phyloP scores from a whole-genome alignment of 345 rosid species.

The Eucalyptus sp. region DNA sequence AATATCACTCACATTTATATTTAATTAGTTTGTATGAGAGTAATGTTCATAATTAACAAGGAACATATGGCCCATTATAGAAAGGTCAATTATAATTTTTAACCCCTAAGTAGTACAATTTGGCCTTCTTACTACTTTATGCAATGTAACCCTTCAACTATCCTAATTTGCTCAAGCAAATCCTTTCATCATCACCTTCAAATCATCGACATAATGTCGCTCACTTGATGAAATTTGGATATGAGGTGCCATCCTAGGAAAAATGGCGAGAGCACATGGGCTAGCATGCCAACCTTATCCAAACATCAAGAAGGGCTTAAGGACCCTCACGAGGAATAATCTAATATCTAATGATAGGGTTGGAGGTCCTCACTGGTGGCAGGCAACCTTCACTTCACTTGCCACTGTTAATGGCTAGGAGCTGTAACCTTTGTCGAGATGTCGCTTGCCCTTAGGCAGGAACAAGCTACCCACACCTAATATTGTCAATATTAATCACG shows the following conservation, averaged over 20 bases:
- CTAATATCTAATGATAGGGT: rapidly evolving
- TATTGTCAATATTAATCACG: too few species aligned
- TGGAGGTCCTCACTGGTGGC: too few species aligned
- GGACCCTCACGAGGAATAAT: rapidly evolving
- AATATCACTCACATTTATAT: not conserved
- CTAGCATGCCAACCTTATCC: not conserved
- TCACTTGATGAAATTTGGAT: too few species aligned
- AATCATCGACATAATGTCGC: not conserved
- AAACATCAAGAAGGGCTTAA: not conserved
- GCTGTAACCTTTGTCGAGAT: too few species aligned
- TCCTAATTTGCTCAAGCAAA: not conserved
- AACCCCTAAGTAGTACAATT: not conserved
- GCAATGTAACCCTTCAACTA: not conserved
- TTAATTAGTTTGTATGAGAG: not conserved
- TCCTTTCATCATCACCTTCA: too few species aligned
- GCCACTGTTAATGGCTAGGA: too few species aligned
- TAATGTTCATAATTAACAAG: not conserved
- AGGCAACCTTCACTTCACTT: too few species aligned
- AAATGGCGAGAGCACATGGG: too few species aligned
- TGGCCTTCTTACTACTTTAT: too few species aligned
- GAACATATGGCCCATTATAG: not conserved
- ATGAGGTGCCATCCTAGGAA: not conserved
- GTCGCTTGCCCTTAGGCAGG: too few species aligned
- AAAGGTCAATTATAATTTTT: not conserved
- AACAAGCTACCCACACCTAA: too few species aligned